A percentile compares a stretch with the other conserved stretches of the same genome.
phyloP scores from a whole-genome alignment of 2,329 filamentous ascomycete species.

The Sodiomyces alkalinus region DNA sequence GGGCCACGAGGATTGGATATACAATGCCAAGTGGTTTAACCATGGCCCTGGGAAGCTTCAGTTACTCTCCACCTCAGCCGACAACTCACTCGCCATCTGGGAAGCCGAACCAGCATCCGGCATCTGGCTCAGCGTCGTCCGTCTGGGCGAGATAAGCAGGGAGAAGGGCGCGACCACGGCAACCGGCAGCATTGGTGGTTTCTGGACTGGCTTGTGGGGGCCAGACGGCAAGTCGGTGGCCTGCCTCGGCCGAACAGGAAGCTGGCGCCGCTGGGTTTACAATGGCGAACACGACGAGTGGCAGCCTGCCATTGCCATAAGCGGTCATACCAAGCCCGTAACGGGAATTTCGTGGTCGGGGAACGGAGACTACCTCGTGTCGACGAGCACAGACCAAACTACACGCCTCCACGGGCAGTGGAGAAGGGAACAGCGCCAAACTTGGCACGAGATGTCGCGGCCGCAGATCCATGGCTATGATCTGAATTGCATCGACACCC shows the following conservation, averaged over 20 bases:
- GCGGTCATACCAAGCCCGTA: slow-evolving; percentile 71
- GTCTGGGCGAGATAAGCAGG: slow-evolving; percentile 83
- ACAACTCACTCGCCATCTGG: slow-evolving; percentile 92
- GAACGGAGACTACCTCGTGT: slow-evolving; percentile 70
- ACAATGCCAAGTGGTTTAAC: slow-evolving; percentile 64
- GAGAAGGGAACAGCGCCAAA: slow-evolving; percentile 34
- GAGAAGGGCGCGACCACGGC: slow-evolving; percentile 95
- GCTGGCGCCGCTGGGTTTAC: slow-evolving; percentile 77
- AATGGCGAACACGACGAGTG: slow-evolving; percentile 48
- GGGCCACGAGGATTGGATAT: slow-evolving; percentile 97
- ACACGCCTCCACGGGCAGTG: slow-evolving; percentile 76
- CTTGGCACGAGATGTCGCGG: slow-evolving; percentile 91
- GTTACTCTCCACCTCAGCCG: slow-evolving; percentile 79
- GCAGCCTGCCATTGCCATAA: slow-evolving; percentile 61
- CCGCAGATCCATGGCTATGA: slow-evolving; percentile 98
- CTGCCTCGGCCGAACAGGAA: slow-evolving; percentile 78
- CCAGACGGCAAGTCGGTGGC: slow-evolving; percentile 60
- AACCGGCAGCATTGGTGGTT: slow-evolving; percentile 87
- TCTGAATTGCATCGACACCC: slow-evolving; percentile 77
- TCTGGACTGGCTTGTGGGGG: slow-evolving; percentile 92
- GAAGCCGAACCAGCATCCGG: slow-evolving; percentile 70
- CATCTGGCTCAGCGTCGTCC: slow-evolving; percentile 75
- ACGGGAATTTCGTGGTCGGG: slow-evolving; percentile 75
- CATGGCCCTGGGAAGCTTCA: slow-evolving; percentile 39
- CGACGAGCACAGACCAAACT: slow-evolving; percentile 84